A percentile compares a stretch with the other conserved stretches of the same genome.
These are phyloP conservation scores for Coemansia sp. DNA, from an alignment of 192 early-diverging fungal species.

Conservation along the genomic window DNA sequence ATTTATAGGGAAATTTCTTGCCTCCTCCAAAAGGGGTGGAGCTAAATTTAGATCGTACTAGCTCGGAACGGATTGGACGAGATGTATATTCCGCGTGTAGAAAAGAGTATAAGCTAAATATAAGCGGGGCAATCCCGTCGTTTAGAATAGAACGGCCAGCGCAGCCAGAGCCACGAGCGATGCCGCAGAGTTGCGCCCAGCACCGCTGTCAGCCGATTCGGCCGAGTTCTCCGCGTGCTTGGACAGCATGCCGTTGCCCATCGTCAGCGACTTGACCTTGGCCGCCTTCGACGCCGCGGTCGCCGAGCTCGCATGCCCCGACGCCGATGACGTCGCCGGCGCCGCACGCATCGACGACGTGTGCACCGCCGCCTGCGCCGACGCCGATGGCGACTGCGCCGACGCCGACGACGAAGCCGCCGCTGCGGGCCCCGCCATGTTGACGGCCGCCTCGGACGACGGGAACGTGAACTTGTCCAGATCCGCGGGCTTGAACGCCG, in stretches of 20 bases:
- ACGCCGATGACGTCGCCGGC: not conserved
- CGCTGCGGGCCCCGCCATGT: constrained; percentile 16
- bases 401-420: not conserved
- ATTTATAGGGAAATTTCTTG: not conserved
- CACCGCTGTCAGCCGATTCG: constrained; percentile 2
- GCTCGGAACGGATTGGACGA: no score
- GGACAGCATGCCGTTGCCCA: constrained; percentile 2
- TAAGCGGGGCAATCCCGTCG: no score
- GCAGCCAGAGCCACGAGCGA: not conserved
- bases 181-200: not conserved
- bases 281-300: not conserved
- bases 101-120: no score
- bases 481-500: constrained; percentile 43
- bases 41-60: no score
- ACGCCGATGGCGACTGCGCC: not conserved
- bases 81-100: not conserved
- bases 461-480: constrained; percentile 50
- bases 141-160: not conserved
- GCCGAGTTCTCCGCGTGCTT: constrained; percentile 2
- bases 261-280: constrained; percentile 1
- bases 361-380: not conserved
- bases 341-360: not conserved
- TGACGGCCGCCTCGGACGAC: constrained; percentile 26
- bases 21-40: no score
- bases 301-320: not conserved